Conservation (phyloP, 1,284 basidiomycete genomes). For the Marasmius tenuissimus region DNA sequence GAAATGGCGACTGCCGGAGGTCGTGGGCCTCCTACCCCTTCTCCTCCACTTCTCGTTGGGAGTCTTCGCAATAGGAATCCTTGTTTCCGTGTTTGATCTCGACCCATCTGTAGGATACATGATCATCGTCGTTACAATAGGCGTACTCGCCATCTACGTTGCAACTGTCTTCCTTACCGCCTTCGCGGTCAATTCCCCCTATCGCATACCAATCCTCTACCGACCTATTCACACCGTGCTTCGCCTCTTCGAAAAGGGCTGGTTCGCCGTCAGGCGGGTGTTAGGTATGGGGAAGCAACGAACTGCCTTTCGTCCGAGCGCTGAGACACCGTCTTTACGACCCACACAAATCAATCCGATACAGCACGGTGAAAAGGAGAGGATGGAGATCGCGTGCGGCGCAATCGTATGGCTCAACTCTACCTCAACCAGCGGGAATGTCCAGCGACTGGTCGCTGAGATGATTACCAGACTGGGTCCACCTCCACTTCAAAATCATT, state of each 20-base stretch:
- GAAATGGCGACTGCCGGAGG: slow-evolving; percentile 25
- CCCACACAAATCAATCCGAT: neutral
- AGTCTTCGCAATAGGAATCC: neutral
- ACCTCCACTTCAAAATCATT: neutral
- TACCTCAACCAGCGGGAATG: neutral
- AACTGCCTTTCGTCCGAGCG: neutral
- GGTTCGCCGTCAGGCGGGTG: neutral
- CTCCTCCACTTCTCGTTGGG: neutral
- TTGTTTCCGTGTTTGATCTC: neutral
- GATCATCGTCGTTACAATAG: neutral
- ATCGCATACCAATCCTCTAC: neutral
- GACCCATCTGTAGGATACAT: neutral
- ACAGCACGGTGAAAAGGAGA: neutral
- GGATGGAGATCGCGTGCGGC: neutral
- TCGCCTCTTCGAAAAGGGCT: neutral
- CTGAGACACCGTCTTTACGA: neutral
- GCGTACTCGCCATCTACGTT: neutral
- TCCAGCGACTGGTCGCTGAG: neutral
- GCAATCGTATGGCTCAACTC: neutral
- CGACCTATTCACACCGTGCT: neutral
- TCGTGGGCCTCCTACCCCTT: neutral
- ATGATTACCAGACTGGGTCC: neutral
- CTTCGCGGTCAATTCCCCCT: neutral
- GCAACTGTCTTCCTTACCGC: neutral
- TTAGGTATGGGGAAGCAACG: neutral